A percentile compares a stretch with the other conserved stretches of the same genome.
Conservation (phyloP, 805 yeast species). For the Monosporozyma servazzii region DNA sequence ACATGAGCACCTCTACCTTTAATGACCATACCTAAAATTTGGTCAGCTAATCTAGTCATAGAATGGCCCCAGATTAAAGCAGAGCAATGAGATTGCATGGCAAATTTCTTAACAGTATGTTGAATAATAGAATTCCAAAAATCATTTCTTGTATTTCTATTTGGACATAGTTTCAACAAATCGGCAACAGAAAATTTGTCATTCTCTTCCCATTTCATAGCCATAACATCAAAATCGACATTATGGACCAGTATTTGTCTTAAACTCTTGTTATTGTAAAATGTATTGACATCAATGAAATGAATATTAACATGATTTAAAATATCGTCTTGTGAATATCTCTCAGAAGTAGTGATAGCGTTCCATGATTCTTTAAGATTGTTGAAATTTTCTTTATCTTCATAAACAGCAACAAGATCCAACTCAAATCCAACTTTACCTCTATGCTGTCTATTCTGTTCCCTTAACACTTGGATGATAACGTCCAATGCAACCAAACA, state of each 20-base stretch:
- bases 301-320: constrained; percentile 33
- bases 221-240: constrained; percentile 16
- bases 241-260: constrained; percentile 29
- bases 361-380: constrained; percentile 9
- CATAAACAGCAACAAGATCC: constrained; percentile 35
- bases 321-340: constrained; percentile 13
- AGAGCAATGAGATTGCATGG: constrained; percentile 40
- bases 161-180: constrained; percentile 26
- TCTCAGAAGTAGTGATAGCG: constrained; percentile 7
- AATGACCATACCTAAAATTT: constrained; percentile 67
- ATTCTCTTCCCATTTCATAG: not conserved
- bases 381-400: constrained; percentile 14
- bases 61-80: constrained; percentile 58
- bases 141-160: constrained; percentile 61
- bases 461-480: constrained; percentile 47
- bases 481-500: constrained; percentile 66
- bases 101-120: constrained; percentile 40
- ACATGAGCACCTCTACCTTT: constrained; percentile 78
- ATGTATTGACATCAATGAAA: constrained; percentile 35
- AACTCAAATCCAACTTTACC: constrained; percentile 63
- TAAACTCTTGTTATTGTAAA: constrained; percentile 27
- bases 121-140: constrained; percentile 39
- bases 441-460: constrained; percentile 51
- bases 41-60: constrained; percentile 77
- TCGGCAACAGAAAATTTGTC: constrained; percentile 4